A percentile compares a stretch with the other conserved stretches of the same genome.
phyloP scores from a whole-genome alignment of 768 basidiomycete genomes.

The Boletales sp. region DNA sequence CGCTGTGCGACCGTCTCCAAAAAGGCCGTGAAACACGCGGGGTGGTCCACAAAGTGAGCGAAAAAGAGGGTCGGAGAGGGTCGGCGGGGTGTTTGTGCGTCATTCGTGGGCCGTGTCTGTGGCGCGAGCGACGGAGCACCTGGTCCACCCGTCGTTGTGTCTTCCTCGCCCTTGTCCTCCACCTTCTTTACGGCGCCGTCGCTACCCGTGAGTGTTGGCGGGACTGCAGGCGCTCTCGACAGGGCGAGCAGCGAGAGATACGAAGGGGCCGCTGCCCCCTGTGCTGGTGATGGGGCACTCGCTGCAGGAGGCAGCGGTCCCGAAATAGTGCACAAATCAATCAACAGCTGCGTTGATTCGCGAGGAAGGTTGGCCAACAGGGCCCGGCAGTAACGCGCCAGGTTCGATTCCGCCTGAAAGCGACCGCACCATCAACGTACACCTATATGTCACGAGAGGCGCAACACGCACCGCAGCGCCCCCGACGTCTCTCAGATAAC shows the following conservation, averaged over 20 bases:
- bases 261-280: conserved; percentile 43
- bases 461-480: conserved; percentile 63
- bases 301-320: conserved; percentile 40
- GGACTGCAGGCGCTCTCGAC: conserved; percentile 49
- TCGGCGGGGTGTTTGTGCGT: conserved; percentile 31
- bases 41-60: conserved; percentile 90
- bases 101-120: conserved; percentile 14
- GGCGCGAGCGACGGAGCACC: conserved; percentile 8
- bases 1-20: conserved; percentile 80
- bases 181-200: conserved; percentile 21
- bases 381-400: conserved; percentile 84
- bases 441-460: no score
- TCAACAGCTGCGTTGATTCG: conserved; percentile 86
- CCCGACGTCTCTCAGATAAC: conserved; percentile 76
- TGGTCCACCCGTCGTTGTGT: conserved; percentile 27
- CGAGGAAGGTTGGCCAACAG: conserved; percentile 79
- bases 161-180: conserved; percentile 16
- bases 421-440: background rate
- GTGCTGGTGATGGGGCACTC: conserved; percentile 18
- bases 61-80: conserved; percentile 88
- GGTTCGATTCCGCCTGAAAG: conserved; percentile 79
- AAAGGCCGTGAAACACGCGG: conserved; percentile 77
- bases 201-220: conserved; percentile 37
- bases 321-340: conserved; percentile 82
- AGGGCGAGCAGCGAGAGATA: conserved; percentile 84